Percentiles rank a stretch among this genome's conserved stretches.
phyloP scores from a whole-genome alignment of 192 early-diverging fungal species.

The Gaertneriomyces sp. region DNA sequence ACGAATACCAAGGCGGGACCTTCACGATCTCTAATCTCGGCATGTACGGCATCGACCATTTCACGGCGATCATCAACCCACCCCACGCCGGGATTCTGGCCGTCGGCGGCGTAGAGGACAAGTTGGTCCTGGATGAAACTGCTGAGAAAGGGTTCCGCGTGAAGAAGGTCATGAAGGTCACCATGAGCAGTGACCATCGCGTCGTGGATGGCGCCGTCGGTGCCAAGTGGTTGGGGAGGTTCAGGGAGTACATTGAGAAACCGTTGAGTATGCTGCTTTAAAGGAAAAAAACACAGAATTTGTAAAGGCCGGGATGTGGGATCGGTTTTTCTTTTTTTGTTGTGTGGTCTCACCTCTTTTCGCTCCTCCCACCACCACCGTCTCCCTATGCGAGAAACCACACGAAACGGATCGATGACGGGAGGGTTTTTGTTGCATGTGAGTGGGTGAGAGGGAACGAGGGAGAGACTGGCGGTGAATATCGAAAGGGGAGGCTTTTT shows the following conservation, averaged over 20 bases:
- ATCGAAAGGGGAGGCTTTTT: too few species aligned
- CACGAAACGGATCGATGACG: too few species aligned
- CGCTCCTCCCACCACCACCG: too few species aligned
- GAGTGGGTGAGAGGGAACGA: too few species aligned
- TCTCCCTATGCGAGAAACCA: too few species aligned
- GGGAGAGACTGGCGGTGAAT: too few species aligned
- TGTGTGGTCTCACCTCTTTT: too few species aligned
- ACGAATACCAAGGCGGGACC: conserved; percentile 97
- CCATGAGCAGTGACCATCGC: conserved; percentile 88
- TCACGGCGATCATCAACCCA: conserved; percentile 98
- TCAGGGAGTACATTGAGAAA: conserved; percentile 91
- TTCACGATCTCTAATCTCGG: conserved; percentile 99
- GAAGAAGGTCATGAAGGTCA: conserved; percentile 62
- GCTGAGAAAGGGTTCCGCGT: conserved; percentile 46
- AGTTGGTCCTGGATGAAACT: conserved; percentile 48
- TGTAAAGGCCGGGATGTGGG: background rate
- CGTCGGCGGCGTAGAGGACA: conserved; percentile 79
- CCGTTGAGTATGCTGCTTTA: conserved; percentile 90
- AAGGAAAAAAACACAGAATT: conserved; percentile 22
- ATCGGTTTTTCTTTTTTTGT: background rate
- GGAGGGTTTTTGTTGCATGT: too few species aligned
- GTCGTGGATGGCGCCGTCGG: conserved; percentile 93
- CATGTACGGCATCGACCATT: conserved; percentile 91
- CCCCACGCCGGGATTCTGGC: conserved; percentile 92
- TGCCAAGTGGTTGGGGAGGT: conserved; percentile 83